Evolutionary conservation across 805 yeast genomes (phyloP).

Genomic region (Candida gorgasii): DNA sequence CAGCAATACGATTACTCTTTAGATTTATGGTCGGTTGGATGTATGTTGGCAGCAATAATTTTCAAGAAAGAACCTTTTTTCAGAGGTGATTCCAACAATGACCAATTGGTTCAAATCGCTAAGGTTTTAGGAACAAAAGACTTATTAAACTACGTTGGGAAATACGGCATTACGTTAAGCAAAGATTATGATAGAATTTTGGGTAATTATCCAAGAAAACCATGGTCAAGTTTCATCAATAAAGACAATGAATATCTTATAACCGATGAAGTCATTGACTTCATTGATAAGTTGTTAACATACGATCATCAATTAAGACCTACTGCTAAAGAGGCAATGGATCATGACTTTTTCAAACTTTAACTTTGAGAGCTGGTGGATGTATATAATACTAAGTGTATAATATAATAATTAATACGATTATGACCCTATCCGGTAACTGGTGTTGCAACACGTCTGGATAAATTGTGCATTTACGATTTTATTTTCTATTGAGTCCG

Average conservation of each 20-base stretch:
- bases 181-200: constrained; percentile 72
- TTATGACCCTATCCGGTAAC: too few species aligned
- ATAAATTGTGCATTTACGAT: too few species aligned
- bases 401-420: constrained; percentile 1
- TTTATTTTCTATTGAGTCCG: too few species aligned
- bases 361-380: neutral
- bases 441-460: too few species aligned
- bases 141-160: constrained; percentile 60
- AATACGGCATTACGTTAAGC: constrained; percentile 69
- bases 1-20: constrained; percentile 85
- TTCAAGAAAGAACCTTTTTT: constrained; percentile 90
- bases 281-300: constrained; percentile 69
- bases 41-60: constrained; percentile 85
- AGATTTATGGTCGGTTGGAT: constrained; percentile 90
- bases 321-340: constrained; percentile 88
- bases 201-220: constrained; percentile 64
- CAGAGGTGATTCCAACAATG: constrained; percentile 91
- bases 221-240: constrained; percentile 65
- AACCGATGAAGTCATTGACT: constrained; percentile 59
- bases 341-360: constrained; percentile 57
- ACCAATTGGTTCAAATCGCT: constrained; percentile 88
- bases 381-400: constrained; percentile 1
- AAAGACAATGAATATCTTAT: constrained; percentile 53
- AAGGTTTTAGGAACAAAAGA: constrained; percentile 84
- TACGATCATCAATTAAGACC: constrained; percentile 87